Evolutionary conservation across 202 grass and related monocot species (phyloP), one percentile per base, ranked within the genome.

Genomic region (Saccharum hybrid): DNA sequence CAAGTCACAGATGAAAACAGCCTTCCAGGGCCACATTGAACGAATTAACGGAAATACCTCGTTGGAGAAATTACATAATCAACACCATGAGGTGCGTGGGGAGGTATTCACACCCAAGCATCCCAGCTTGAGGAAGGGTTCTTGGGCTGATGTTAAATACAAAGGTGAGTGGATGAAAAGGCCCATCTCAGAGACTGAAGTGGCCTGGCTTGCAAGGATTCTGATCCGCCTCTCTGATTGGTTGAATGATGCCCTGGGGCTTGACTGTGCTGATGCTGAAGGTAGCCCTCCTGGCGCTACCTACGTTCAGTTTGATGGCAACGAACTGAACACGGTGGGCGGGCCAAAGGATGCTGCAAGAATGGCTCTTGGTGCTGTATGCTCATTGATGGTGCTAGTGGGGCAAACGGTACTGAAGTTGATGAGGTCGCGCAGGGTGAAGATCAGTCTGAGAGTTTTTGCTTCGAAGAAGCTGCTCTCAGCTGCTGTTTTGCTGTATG

Each of bases 91-190:
- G 15, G 81, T 57, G 10, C 90, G 87, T 46, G 43, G 71, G 8
- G 91, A 93, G 66, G 16, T 89, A 45, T 97, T 97, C 73, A 90
- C 78, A 30, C 94, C 88, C 16, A 97, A 93, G 85, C 89, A 89
- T 77, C 94, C 90, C 60, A 54, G 84, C 60, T 39, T 63, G 0
- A 87, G 89, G 4, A 81, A 82, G 69, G 80, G 81, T 38, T 84
- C 68, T 15, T 90, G 85, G 82, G 63, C 66, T 28, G 87, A 89
- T 66, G 77, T 89, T 22, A 88, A 63, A 81, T 97, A 97, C 63
- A 93, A 70, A 87, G 94, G 94, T 41, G 91, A 93, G 38, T 97
- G 94, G 94, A 97, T 97, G 94, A 89, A 46, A 68, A 72, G 94
- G 48, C 94, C 89, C 39, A 91, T 97, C 84, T 90, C 89, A 7